phyloP scores from a whole-genome alignment of 73 alveolate species.

The Paraurostyla sp. region DNA sequence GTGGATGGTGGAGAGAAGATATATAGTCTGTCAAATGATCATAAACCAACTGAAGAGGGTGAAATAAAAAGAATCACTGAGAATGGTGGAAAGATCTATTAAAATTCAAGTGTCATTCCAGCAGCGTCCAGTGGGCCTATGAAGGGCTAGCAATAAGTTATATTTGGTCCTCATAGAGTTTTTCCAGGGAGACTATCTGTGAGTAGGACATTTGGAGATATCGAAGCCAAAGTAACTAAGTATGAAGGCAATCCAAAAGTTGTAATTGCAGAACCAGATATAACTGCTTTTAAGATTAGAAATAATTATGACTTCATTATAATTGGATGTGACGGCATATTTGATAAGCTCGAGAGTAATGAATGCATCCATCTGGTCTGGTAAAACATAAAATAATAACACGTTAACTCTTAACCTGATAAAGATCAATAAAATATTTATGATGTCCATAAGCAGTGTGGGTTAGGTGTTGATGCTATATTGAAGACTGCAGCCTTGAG shows the following conservation, averaged over 20 bases:
- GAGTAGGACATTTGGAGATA: slow-evolving; percentile 85
- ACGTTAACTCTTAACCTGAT: not conserved
- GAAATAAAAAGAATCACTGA: slow-evolving; percentile 86
- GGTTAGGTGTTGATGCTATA: slow-evolving; percentile 84
- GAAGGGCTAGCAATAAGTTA: slow-evolving; percentile 41
- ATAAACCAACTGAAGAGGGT: slow-evolving; percentile 90
- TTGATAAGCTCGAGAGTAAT: slow-evolving; percentile 47
- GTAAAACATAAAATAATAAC: slow-evolving; percentile 13
- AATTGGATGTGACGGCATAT: slow-evolving; percentile 63
- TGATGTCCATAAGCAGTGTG: slow-evolving; percentile 84
- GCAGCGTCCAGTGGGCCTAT: not conserved
- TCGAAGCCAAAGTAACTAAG: slow-evolving; percentile 81
- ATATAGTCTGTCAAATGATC: slow-evolving; percentile 80
- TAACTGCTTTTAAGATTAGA: slow-evolving; percentile 46
- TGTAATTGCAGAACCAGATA: slow-evolving; percentile 83
- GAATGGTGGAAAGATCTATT: slow-evolving; percentile 90
- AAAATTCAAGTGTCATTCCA: slow-evolving; percentile 59
- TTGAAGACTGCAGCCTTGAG: slow-evolving; percentile 84
- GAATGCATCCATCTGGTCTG: slow-evolving; percentile 48
- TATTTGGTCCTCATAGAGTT: slow-evolving; percentile 84
- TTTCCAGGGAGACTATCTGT: slow-evolving; percentile 89
- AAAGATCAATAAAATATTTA: not conserved
- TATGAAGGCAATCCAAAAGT: slow-evolving; percentile 88
- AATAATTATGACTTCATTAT: slow-evolving; percentile 42
- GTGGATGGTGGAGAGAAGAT: slow-evolving; percentile 67